Conservation (phyloP, 2,329 filamentous ascomycete genomes). For the Aureobasidium zeae region DNA sequence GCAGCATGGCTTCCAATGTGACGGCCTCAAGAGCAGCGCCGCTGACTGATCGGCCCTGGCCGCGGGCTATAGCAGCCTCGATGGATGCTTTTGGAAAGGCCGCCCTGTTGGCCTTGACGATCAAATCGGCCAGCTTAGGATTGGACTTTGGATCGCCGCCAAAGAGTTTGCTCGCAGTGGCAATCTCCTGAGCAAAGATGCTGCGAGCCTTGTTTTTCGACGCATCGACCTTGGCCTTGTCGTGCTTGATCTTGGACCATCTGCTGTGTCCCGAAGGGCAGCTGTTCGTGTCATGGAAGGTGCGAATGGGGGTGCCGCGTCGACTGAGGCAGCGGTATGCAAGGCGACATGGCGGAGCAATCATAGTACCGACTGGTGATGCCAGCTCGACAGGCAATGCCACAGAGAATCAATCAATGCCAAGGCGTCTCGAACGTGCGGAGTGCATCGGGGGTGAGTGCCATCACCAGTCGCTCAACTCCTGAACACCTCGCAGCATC, state of each 20-base stretch:
- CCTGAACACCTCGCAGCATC: not conserved
- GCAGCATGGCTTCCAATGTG: constrained; percentile 71
- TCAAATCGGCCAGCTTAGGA: constrained; percentile 61
- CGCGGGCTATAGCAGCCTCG: constrained; percentile 76
- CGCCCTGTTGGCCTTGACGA: constrained; percentile 72
- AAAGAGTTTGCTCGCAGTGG: constrained; percentile 67
- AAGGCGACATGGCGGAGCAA: not conserved
- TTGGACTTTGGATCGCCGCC: constrained; percentile 67
- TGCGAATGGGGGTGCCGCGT: constrained; percentile 6
- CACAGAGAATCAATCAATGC: not conserved
- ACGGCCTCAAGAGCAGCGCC: constrained; percentile 69
- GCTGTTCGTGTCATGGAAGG: constrained; percentile 17
- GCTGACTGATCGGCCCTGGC: constrained; percentile 69
- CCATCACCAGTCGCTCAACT: not conserved
- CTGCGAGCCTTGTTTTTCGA: constrained; percentile 66
- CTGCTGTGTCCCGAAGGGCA: constrained; percentile 66
- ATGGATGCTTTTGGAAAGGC: constrained; percentile 78
- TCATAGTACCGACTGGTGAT: constrained; percentile 1
- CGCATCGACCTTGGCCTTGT: constrained; percentile 78
- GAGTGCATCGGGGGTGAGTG: constrained; percentile 1
- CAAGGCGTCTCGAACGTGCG: constrained; percentile 2
- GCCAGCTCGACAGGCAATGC: not conserved
- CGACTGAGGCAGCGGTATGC: constrained; percentile 12
- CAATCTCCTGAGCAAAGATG: constrained; percentile 61
- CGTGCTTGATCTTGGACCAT: constrained; percentile 94